These are phyloP conservation scores for Hagleromyces aurorensis DNA, from an alignment of 805 yeast genomes.

Conservation along the genomic window DNA sequence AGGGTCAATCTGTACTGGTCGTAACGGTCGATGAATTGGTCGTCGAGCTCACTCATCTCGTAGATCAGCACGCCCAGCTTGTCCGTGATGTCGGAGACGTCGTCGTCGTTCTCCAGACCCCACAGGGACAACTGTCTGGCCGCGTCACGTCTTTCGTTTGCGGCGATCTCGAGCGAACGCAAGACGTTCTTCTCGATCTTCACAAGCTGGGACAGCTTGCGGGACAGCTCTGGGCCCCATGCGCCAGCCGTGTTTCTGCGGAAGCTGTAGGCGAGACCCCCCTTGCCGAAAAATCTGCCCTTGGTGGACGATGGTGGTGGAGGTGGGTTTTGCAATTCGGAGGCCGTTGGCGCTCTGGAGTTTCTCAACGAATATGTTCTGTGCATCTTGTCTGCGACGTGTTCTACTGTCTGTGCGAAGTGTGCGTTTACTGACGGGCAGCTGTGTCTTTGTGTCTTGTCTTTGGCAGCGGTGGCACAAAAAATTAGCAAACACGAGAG, in stretches of 20 bases:
- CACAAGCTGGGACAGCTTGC: conserved; percentile 64
- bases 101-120: conserved; percentile 86
- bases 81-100: conserved; percentile 79
- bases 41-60: conserved; percentile 82
- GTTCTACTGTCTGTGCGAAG: conserved; percentile 1
- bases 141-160: conserved; percentile 71
- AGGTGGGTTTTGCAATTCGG: conserved; percentile 90
- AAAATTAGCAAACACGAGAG: no score
- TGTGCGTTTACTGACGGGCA: no score
- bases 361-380: conserved; percentile 97
- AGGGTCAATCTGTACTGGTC: conserved; percentile 81
- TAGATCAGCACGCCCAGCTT: conserved; percentile 75
- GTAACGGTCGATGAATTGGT: conserved; percentile 76
- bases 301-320: conserved; percentile 85
- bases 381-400: conserved; percentile 53
- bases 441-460: no score
- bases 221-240: conserved; percentile 72
- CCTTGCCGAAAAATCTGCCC: conserved; percentile 83
- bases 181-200: conserved; percentile 77
- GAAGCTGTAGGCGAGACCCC: conserved; percentile 47
- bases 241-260: conserved; percentile 71
- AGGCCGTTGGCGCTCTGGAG: conserved; percentile 93
- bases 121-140: conserved; percentile 76
- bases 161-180: conserved; percentile 69
- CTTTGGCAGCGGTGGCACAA: no score